A percentile compares a stretch with the other conserved stretches of the same genome.
These are phyloP conservation scores for Apophysomyces ossiformis DNA, from an alignment of 371 early-diverging fungal genomes.

Conservation along the genomic window DNA sequence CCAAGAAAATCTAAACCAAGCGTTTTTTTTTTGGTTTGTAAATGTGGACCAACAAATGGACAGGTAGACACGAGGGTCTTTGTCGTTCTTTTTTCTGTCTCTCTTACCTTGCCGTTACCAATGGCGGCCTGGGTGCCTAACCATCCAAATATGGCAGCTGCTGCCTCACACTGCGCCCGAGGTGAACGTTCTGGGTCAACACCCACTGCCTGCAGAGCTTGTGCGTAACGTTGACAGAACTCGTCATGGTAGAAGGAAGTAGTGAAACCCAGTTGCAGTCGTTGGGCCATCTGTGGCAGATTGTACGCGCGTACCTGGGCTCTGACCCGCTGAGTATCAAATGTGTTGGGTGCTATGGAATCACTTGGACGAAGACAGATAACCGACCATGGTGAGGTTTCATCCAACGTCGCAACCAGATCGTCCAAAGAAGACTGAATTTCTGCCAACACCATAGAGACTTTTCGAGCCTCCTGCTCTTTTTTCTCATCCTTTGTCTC, in stretches of 20 bases:
- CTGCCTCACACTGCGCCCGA: slow-evolving; percentile 61
- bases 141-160: slow-evolving; percentile 72
- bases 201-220: slow-evolving; percentile 45
- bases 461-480: slow-evolving; percentile 27
- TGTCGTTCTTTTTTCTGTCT: not conserved
- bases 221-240: slow-evolving; percentile 70
- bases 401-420: slow-evolving; percentile 78
- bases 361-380: slow-evolving; percentile 81
- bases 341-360: slow-evolving; percentile 56
- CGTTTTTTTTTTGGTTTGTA: too few species aligned
- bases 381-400: slow-evolving; percentile 89
- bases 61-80: not conserved
- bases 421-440: slow-evolving; percentile 78
- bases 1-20: slow-evolving; percentile 61
- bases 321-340: slow-evolving; percentile 66
- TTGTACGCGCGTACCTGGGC: slow-evolving; percentile 67
- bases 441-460: slow-evolving; percentile 55
- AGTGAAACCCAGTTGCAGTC: slow-evolving; percentile 59
- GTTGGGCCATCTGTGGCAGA: slow-evolving; percentile 58
- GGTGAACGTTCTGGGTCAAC: slow-evolving; percentile 40
- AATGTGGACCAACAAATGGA: too few species aligned
- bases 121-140: slow-evolving; percentile 64
- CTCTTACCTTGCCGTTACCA: slow-evolving; percentile 64
- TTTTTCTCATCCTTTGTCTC: slow-evolving; percentile 17
- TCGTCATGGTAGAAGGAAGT: slow-evolving; percentile 62